A percentile compares a stretch with the other conserved stretches of the same genome.
Evolutionary conservation across 2,329 filamentous ascomycete species (phyloP).

Genomic region (Ophiostoma quercus): DNA sequence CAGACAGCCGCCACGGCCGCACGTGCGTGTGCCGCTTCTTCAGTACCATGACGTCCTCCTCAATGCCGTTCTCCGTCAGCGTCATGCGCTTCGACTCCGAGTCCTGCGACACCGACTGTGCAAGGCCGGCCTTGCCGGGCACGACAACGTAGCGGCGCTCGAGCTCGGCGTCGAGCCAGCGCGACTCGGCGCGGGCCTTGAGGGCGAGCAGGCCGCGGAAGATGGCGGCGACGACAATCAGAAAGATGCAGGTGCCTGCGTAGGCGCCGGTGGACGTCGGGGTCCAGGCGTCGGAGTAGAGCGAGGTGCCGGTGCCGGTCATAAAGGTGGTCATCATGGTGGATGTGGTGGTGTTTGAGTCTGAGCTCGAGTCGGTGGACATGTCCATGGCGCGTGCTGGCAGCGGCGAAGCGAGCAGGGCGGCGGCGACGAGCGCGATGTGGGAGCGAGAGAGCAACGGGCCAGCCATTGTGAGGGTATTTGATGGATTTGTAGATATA

Average conservation of each 20-base stretch:
- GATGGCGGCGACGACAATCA: conserved; percentile 67
- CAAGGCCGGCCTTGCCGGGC: conserved; percentile 55
- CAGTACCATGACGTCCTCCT: conserved; percentile 74
- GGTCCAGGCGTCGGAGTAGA: conserved; percentile 65
- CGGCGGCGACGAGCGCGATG: not conserved
- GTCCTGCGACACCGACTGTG: conserved; percentile 55
- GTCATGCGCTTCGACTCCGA: conserved; percentile 58
- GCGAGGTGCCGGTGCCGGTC: conserved; percentile 44
- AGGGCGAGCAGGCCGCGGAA: conserved; percentile 67
- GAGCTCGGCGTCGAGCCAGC: conserved; percentile 66
- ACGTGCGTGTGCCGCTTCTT: conserved; percentile 48
- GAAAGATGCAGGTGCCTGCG: conserved; percentile 86
- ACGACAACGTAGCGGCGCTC: conserved; percentile 73
- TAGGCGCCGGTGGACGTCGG: conserved; percentile 66
- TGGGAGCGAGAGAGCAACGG: not conserved
- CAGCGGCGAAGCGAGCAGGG: not conserved
- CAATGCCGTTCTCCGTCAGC: conserved; percentile 66
- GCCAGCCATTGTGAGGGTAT: conserved; percentile 7
- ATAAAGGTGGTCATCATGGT: conserved; percentile 50
- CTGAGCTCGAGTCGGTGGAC: conserved; percentile 22
- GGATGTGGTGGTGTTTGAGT: conserved; percentile 22
- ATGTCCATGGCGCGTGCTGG: not conserved
- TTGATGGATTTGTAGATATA: not conserved
- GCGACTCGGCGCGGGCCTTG: conserved; percentile 57
- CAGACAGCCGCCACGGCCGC: conserved; percentile 73